Conservation (phyloP, 306 rosid genomes). For the Ammopiptanthus mongolicus region DNA sequence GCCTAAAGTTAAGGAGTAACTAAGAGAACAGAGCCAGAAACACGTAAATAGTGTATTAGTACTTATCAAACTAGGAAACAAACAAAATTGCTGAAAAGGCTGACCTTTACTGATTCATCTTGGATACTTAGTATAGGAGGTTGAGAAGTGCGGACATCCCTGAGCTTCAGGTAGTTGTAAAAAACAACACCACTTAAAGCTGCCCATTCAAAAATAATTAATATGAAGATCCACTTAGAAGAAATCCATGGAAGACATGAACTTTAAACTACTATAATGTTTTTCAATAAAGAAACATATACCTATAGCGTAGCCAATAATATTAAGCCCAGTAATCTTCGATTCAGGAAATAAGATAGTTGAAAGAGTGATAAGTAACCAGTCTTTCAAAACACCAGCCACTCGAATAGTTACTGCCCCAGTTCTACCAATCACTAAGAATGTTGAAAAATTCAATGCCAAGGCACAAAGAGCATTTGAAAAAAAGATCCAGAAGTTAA, state of each 20-base stretch:
- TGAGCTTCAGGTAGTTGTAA: conserved; percentile 89
- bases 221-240: not conserved
- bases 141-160: conserved; percentile 80
- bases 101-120: conserved; percentile 57
- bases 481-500: conserved; percentile 95
- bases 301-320: conserved; percentile 94
- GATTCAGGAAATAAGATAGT: conserved; percentile 96
- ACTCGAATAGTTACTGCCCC: conserved; percentile 99
- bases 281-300: conserved; percentile 18
- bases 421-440: conserved; percentile 95
- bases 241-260: conserved; percentile 12
- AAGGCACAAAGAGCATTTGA: conserved; percentile 90
- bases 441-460: conserved; percentile 94
- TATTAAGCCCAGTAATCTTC: conserved; percentile 75
- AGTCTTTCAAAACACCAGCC: conserved; percentile 97
- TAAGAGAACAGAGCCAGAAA: not conserved
- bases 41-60: not conserved
- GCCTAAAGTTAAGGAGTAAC: not conserved
- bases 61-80: conserved; percentile 17
- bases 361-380: conserved; percentile 95
- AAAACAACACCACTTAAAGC: conserved; percentile 85
- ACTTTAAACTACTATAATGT: conserved; percentile 10
- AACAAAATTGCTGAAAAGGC: conserved; percentile 8
- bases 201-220: conserved; percentile 33
- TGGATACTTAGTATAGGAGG: conserved; percentile 49